Evolutionary conservation across 148 eudicot genomes (phyloP), one percentile per base, ranked within the genome.

Genomic region (Fagopyrum esculentum): DNA sequence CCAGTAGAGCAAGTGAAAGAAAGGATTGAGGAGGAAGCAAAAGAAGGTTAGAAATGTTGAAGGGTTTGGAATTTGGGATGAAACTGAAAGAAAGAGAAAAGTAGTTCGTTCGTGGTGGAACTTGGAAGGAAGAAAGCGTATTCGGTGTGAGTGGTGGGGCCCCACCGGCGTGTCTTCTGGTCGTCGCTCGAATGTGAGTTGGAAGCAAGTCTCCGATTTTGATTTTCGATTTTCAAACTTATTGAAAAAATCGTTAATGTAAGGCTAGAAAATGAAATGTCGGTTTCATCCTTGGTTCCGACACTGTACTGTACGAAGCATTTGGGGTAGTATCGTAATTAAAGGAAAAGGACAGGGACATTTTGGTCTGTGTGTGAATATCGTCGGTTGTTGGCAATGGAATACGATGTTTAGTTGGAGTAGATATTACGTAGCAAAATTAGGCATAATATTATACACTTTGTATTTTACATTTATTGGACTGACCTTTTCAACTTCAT

Each of bases 41-140:
- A 22, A 22, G 12, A 30, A 4, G 35, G 13, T 35, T 17, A 55
- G 59, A 55, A 55, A 55, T 16, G 16, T 59, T 59, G 35, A 8
- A 22, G 19, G 40, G 40, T 8, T 30, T 59, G 66, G 35, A 59
- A 59, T 19, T 10, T 30, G 66, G 13, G 40, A 7, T 8, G 6
- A 19, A 9, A 3, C 7, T 3, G 64, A 26, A 10, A 59, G 12
- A 59, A 6, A 56, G 19, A 6, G 19, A 16, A 55, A 56, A 17
- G 66, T 59, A 26, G 66, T 59, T 59, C 35, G 13, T 59, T 11
- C 35, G 59, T 6, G 59, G n/a, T n/a, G 12, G 43, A 8, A 59
- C 40, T 35, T 35, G 66, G 54, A 55, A 55, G 6, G 66, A 59
- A 59, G 66, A 59, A 59, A 19, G 66, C 66, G 66, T 59, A 30